Percentiles rank a stretch among this genome's conserved stretches.
Conservation (phyloP, 2,329 filamentous ascomycete species). For the Macrophomina tecta region DNA sequence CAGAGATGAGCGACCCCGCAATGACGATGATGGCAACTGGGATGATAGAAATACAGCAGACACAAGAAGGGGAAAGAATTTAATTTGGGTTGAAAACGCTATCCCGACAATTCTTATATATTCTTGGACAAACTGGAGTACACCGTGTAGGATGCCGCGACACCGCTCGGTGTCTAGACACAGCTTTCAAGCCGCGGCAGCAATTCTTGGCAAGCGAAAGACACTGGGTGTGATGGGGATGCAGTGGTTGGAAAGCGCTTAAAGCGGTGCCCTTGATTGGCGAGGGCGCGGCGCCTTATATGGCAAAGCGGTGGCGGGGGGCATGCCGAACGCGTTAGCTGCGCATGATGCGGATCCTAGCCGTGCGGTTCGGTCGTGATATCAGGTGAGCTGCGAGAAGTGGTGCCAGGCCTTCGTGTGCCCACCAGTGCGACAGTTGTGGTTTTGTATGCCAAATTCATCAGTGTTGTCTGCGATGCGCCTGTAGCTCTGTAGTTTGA, state of each 20-base stretch:
- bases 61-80: no score
- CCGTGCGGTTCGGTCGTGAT: no score
- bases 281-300: slow-evolving; percentile 7
- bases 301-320: slow-evolving; percentile 3
- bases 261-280: background rate
- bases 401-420: no score
- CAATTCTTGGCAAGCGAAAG: background rate
- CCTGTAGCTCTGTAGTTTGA: no score
- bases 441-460: no score
- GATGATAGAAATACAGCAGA: no score
- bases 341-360: background rate
- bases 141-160: background rate
- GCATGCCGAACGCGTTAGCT: background rate
- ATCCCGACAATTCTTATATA: background rate
- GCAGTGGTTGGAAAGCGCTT: background rate
- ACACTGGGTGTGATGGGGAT: background rate
- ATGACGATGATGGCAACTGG: no score
- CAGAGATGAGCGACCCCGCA: no score
- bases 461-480: no score
- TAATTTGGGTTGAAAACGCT: background rate
- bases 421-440: no score
- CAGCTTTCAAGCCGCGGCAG: background rate
- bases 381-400: no score
- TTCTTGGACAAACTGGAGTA: background rate
- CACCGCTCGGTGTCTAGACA: background rate